Evolutionary conservation across 441 rosid species (phyloP).

Genomic region (Eruca vesicaria): DNA sequence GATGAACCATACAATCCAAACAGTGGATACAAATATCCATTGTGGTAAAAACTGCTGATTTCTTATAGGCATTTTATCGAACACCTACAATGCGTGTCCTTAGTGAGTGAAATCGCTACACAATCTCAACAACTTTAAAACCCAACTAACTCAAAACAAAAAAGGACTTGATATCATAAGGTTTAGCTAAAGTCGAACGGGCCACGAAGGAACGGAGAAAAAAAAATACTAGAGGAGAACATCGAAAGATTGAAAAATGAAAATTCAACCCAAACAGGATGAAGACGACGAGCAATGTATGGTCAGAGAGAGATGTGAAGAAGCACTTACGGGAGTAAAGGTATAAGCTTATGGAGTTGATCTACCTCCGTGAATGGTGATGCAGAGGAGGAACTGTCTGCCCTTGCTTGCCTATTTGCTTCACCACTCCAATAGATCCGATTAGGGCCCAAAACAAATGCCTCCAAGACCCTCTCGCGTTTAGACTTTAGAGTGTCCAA

Average conservation of each 20-base stretch:
- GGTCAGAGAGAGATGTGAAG: not conserved
- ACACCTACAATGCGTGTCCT: constrained; percentile 8
- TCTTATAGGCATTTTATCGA: constrained; percentile 30
- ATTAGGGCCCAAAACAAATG: not conserved
- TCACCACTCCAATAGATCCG: not conserved
- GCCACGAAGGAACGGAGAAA: not conserved
- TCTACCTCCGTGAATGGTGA: not conserved
- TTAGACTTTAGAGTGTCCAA: too few species aligned
- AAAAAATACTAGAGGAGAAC: not conserved
- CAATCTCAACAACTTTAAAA: not conserved
- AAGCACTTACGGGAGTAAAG: constrained; percentile 13
- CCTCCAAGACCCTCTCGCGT: not conserved
- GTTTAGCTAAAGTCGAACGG: not conserved
- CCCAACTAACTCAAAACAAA: constrained; percentile 1
- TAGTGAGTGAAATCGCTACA: not conserved
- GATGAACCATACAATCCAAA: not conserved
- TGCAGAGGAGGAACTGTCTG: not conserved
- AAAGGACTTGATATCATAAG: not conserved
- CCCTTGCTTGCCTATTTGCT: not conserved
- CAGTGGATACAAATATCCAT: not conserved
- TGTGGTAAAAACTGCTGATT: not conserved
- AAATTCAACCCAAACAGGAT: not conserved
- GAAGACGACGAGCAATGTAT: not conserved
- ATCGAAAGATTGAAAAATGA: not conserved
- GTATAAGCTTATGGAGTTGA: not conserved